These are phyloP conservation scores for Cladophialophora chaetospira DNA, from an alignment of 2,329 filamentous ascomycete species.

Conservation along the genomic window DNA sequence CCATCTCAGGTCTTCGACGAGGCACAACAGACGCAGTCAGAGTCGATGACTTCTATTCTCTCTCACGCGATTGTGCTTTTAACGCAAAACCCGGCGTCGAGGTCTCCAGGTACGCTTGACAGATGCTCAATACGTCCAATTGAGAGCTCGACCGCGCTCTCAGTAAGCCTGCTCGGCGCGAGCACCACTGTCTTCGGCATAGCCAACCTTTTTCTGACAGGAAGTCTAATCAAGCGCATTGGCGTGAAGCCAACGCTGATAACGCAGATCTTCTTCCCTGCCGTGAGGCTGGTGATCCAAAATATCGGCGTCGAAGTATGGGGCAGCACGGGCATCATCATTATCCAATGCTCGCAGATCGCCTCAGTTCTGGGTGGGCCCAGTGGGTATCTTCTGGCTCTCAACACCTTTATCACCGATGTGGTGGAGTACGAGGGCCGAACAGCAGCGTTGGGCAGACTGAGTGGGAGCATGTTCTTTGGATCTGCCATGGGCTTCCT, in stretches of 20 bases:
- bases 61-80: slow-evolving; percentile 5
- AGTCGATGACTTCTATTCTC: slow-evolving; percentile 1
- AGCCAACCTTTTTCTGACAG: slow-evolving; percentile 67
- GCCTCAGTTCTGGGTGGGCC: slow-evolving; percentile 70
- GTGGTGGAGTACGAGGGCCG: slow-evolving; percentile 61
- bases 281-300: slow-evolving; percentile 64
- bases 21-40: neutral
- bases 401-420: slow-evolving; percentile 70
- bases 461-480: slow-evolving; percentile 69
- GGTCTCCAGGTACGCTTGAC: slow-evolving; percentile 44
- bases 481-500: slow-evolving; percentile 67
- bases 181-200: slow-evolving; percentile 69
- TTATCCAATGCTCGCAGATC: slow-evolving; percentile 67
- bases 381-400: slow-evolving; percentile 66
- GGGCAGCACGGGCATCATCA: slow-evolving; percentile 63
- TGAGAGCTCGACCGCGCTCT: slow-evolving; percentile 63
- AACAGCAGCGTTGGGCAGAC: slow-evolving; percentile 65
- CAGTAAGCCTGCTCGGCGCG: slow-evolving; percentile 67
- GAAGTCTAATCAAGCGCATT: slow-evolving; percentile 66
- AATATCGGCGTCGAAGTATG: slow-evolving; percentile 66
- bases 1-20: slow-evolving; percentile 34
- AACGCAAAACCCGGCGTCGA: slow-evolving; percentile 24
- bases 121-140: slow-evolving; percentile 64
- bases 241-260: slow-evolving; percentile 65
- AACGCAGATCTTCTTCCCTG: slow-evolving; percentile 65